A percentile compares a stretch with the other conserved stretches of the same genome.
These are phyloP conservation scores for Kuraishia floccosa DNA, from an alignment of 805 yeast genomes.

Conservation along the genomic window DNA sequence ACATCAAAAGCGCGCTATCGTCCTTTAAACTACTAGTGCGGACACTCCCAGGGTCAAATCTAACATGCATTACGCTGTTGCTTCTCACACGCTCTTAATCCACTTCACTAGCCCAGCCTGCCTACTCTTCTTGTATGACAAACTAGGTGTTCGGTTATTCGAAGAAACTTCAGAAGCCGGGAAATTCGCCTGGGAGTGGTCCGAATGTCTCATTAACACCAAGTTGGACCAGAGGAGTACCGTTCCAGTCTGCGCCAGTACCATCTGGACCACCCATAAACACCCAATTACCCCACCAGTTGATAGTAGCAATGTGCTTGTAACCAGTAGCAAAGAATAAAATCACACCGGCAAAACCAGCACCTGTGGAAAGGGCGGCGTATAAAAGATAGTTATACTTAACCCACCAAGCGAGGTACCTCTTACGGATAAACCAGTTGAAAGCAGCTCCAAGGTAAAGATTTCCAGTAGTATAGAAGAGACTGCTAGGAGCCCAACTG, in stretches of 20 bases:
- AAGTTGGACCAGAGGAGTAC: no score
- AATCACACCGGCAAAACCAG: conserved; percentile 46
- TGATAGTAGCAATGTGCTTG: conserved; percentile 21
- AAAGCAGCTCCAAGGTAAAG: conserved; percentile 13
- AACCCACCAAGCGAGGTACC: conserved; percentile 46
- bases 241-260: not conserved
- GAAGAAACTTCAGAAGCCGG: no score
- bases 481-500: conserved; percentile 64
- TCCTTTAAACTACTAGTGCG: no score
- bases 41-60: no score
- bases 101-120: no score
- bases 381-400: conserved; percentile 40
- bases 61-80: no score
- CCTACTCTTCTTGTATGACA: no score
- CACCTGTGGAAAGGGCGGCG: conserved; percentile 50
- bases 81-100: no score
- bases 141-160: no score
- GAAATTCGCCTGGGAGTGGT: no score
- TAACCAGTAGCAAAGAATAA: conserved; percentile 41
- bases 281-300: conserved; percentile 56
- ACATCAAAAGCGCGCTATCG: no score
- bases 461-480: conserved; percentile 51
- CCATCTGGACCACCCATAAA: not conserved
- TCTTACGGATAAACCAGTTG: conserved; percentile 36
- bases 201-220: no score